A percentile compares a stretch with the other conserved stretches of the same genome.
Evolutionary conservation across 1,284 basidiomycete genomes (phyloP).

Genomic region (Anthracocystis panici-leucophaei): DNA sequence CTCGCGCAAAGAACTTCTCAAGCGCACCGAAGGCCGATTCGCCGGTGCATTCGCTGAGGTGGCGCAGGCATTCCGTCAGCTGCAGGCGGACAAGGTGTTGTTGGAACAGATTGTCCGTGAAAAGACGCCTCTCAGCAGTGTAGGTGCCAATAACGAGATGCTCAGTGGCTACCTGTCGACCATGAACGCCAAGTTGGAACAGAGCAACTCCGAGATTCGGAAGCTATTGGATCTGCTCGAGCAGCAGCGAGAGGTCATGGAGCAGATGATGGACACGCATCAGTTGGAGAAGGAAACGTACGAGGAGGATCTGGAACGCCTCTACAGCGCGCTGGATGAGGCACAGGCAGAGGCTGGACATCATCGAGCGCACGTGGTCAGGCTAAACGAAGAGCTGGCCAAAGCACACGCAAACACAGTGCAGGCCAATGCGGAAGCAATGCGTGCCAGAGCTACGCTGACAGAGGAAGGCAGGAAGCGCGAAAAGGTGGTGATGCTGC

Average conservation of each 20-base stretch:
- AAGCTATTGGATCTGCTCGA: constrained; percentile 62
- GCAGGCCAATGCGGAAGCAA: constrained; percentile 46
- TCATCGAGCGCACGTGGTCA: constrained; percentile 18
- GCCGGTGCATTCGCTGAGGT: constrained; percentile 58
- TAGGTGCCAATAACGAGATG: constrained; percentile 46
- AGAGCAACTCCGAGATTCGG: constrained; percentile 51
- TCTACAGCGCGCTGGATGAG: constrained; percentile 43
- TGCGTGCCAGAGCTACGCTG: constrained; percentile 17
- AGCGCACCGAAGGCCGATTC: constrained; percentile 56
- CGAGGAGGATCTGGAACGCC: constrained; percentile 49
- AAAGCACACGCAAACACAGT: constrained; percentile 39
- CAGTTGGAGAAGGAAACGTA: constrained; percentile 53
- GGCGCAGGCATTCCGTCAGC: constrained; percentile 57
- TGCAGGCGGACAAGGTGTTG: constrained; percentile 58
- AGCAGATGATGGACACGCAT: constrained; percentile 63
- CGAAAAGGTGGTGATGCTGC: constrained; percentile 41
- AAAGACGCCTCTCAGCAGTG: constrained; percentile 55
- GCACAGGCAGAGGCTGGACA: constrained; percentile 28
- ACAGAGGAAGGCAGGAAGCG: constrained; percentile 46
- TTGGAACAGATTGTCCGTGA: constrained; percentile 60
- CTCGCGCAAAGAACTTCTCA: constrained; percentile 37
- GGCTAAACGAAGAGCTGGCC: constrained; percentile 47
- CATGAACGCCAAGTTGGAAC: constrained; percentile 53
- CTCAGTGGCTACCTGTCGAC: constrained; percentile 46
- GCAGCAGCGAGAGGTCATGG: constrained; percentile 62